phyloP scores from a whole-genome alignment of 345 rosid genomes.

The Jatropha curcas region DNA sequence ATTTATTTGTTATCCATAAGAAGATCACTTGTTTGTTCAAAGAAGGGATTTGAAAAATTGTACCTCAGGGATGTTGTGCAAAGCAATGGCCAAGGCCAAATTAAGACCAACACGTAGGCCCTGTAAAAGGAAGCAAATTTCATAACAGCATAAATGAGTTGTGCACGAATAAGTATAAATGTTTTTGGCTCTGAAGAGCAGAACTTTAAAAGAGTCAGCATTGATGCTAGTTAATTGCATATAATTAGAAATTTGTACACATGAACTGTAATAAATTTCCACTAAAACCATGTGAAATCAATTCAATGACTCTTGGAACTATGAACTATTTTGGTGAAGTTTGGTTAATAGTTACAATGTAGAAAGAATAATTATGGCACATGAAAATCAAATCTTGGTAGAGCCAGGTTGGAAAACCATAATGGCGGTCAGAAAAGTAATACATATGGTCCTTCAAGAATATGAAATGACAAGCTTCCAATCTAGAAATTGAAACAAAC shows the following conservation, averaged over 20 bases:
- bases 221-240: too few relatives aligned
- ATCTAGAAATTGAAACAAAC: not conserved
- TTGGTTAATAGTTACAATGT: not conserved
- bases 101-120: slow-evolving; percentile 94
- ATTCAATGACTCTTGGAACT: not conserved
- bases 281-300: not conserved
- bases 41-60: slow-evolving; percentile 21
- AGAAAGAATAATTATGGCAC: not conserved
- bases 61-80: slow-evolving; percentile 99
- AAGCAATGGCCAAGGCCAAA: slow-evolving; percentile 93
- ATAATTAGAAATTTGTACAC: too few relatives aligned
- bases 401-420: not conserved
- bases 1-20: not conserved
- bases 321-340: not conserved
- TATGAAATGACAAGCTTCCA: not conserved
- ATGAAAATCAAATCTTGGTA: not conserved
- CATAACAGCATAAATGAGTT: slow-evolving; percentile 8
- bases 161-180: not conserved
- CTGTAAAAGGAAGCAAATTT: slow-evolving; percentile 41
- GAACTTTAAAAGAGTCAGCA: not conserved
- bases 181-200: slow-evolving; percentile 1
- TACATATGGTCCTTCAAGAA: not conserved
- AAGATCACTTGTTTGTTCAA: slow-evolving; percentile 3
- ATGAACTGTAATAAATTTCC: not conserved
- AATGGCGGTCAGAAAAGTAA: not conserved